Base-by-base conservation (phyloP, 2,329 filamentous ascomycete species). In the Proliferodiscus dingleyae region DNA sequence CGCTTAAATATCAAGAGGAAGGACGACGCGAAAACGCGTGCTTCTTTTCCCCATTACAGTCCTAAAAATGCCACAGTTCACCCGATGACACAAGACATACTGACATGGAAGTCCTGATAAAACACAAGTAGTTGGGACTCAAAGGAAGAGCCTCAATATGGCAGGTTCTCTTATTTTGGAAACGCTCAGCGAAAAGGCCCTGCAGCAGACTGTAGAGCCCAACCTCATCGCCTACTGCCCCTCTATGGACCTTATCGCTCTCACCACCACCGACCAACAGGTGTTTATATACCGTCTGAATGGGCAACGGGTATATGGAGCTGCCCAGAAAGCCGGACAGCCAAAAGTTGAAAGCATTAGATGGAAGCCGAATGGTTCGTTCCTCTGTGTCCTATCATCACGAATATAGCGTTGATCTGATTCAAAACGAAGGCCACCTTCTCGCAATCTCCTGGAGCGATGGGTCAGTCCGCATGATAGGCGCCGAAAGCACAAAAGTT, bases 391-490 rank as follows among this genome's bases (percentile, higher is more conserved):
- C 13, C 16, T 16, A 5, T 18, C 32, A n/a, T n/a, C n/a, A n/a
- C n/a, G n/a, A n/a, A n/a, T n/a, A n/a, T n/a, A n/a, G n/a, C n/a
- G n/a, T n/a, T n/a, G n/a, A n/a, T n/a, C n/a, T n/a, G n/a, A n/a
- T n/a, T 34, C 15, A 23, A 19, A 19, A 28, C 23, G 15, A 37
- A 85, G 83, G 85, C 7, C 84, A 87, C 51, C 81, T 88, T 33
- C 75, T 96, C 44, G 89, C 89, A 11, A 80, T 93, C 11, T 88
- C 82, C 37, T 95, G 88, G 81, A 88, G 79, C 55, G 88, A 95
- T 69, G 86, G 87, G 22, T 78, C 78, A 5, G 79, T 93, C 16
- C 81, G 88, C 47, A 69, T 95, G 28, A 77, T 91, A 63, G 86
- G 85, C 49, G 69, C 89, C 18, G 89, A 93, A 64, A 90, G 81